Percentiles rank a stretch among this genome's conserved stretches.
Evolutionary conservation across 2,329 filamentous ascomycete species (phyloP).

Genomic region (Lachnellula arida): DNA sequence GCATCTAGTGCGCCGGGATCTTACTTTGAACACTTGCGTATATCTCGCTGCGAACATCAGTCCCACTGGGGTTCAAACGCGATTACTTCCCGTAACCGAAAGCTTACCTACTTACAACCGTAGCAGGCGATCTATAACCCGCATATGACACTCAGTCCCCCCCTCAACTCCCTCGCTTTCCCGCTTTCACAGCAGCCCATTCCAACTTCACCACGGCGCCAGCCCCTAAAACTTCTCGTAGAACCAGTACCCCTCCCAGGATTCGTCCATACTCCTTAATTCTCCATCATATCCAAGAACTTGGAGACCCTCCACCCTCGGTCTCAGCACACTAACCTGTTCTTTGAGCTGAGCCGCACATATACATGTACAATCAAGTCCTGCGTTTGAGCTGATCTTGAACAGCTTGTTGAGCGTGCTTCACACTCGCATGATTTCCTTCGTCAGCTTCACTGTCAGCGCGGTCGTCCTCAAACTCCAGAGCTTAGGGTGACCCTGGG

Average conservation of each 20-base stretch:
- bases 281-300: not conserved
- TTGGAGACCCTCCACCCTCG: not conserved
- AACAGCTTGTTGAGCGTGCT: not conserved
- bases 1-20: not conserved
- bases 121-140: not conserved
- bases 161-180: not conserved
- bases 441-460: too few relatives aligned
- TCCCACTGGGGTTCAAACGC: too few relatives aligned
- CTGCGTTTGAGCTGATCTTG: not conserved
- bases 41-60: not conserved
- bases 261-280: not conserved
- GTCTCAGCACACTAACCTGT: not conserved
- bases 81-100: not conserved
- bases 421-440: not conserved
- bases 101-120: not conserved
- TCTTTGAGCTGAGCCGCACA: not conserved
- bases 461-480: too few relatives aligned
- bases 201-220: not conserved
- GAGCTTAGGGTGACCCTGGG: too few relatives aligned
- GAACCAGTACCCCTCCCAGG: not conserved
- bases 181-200: not conserved
- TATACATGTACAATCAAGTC: too few relatives aligned
- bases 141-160: not conserved
- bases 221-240: not conserved
- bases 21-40: not conserved